Conservation (phyloP, 1,139 yeast species). For the Zygoascus hellenicus region DNA sequence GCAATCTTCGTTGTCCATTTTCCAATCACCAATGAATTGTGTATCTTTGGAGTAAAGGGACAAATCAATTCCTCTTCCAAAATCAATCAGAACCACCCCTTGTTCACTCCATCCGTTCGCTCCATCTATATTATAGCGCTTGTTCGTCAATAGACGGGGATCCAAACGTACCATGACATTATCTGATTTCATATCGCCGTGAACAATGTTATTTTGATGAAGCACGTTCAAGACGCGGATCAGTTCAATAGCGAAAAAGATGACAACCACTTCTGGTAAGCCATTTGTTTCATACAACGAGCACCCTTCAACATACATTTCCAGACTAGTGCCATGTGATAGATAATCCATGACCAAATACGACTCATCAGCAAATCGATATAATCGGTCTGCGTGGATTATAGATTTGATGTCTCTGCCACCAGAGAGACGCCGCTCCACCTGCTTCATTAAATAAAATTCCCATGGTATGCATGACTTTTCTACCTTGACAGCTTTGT, state of each 20-base stretch:
- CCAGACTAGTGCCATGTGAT: conserved; percentile 70
- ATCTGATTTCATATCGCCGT: conserved; percentile 83
- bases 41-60: conserved; percentile 44
- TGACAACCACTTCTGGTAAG: conserved; percentile 57
- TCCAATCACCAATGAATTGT: conserved; percentile 57
- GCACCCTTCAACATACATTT: conserved; percentile 41
- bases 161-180: conserved; percentile 70
- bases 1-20: conserved; percentile 68
- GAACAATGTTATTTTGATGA: conserved; percentile 63
- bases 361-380: conserved; percentile 64
- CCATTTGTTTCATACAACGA: conserved; percentile 37
- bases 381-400: conserved; percentile 49
- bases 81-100: conserved; percentile 69
- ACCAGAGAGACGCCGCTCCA: conserved; percentile 26
- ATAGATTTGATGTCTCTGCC: conserved; percentile 37
- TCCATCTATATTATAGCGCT: conserved; percentile 32
- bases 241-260: conserved; percentile 60
- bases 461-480: conserved; percentile 77
- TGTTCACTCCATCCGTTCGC: conserved; percentile 46
- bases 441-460: conserved; percentile 50
- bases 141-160: conserved; percentile 20
- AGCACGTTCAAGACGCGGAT: conserved; percentile 54
- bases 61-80: conserved; percentile 77
- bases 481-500: conserved; percentile 70
- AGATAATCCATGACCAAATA: conserved; percentile 65